Evolutionary conservation across 306 rosid genomes (phyloP), one percentile per base, ranked within the genome.

Genomic region (Fagus sylvatica): DNA sequence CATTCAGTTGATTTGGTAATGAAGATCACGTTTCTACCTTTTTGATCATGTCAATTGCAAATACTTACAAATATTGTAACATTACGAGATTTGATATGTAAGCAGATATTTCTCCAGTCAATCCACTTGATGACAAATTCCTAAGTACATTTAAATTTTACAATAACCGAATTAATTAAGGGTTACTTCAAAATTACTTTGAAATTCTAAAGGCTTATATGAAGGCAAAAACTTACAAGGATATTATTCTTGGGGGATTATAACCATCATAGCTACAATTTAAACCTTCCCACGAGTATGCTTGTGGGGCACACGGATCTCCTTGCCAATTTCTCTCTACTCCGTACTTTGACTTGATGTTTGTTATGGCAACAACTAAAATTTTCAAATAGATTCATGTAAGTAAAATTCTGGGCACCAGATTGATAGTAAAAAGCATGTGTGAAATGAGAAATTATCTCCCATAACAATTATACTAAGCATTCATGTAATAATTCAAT

Each of bases 291-390:
- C 95, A 90, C 69, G 74, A 76, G 76, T 81, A 85, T 13, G 15
- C 39, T 53, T 46, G 57, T 0, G 92, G 95, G 34, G 48, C 76
- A 36, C 92, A 90, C 40, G 95, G 95, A 79, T 90, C 89, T 79
- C 89, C 91, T 59, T 83, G 81, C 96, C 93, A 90, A 74, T 85
- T 79, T 68, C 61, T 86, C 11, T 17, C 41, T 75, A 88, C 68
- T 36, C 69, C 68, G 60, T 91, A 91, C 49, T 76, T 54, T 42
- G 64, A 78, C 85, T 91, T 87, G 74, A 91, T 84, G 60, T 37
- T 89, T 69, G 78, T 74, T 34, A 89, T 80, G 8, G 93, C 88
- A 74, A 53, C 85, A 76, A 82, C 91, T 91, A 46, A 46, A 8
- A 46, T 46, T 46, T 46, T 10, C 15, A 4, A 0, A 46, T 46